Conservation (phyloP, 495 filamentous ascomycete species). For the Daldinia concentrica region DNA sequence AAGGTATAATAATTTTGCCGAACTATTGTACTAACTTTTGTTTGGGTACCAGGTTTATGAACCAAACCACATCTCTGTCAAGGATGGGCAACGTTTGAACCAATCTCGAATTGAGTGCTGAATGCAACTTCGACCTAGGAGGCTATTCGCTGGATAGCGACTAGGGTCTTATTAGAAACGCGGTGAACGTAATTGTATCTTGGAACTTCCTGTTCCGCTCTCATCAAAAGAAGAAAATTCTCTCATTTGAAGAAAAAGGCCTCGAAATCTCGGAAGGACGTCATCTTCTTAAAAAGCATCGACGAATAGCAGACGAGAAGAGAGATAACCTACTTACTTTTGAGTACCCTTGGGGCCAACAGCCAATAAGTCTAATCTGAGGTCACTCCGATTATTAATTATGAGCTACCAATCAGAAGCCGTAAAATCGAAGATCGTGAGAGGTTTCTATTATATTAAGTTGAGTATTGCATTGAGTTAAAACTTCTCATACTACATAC, state of each 20-base stretch:
- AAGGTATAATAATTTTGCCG: not conserved
- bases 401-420: constrained; percentile 13
- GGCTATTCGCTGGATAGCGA: not conserved
- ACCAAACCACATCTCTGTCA: constrained; percentile 11
- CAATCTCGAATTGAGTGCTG: too few relatives aligned
- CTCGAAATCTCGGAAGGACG: constrained; percentile 6
- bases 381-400: constrained; percentile 34
- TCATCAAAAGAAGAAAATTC: constrained; percentile 2
- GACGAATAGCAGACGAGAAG: constrained; percentile 20
- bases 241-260: constrained; percentile 16
- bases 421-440: not conserved
- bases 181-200: constrained; percentile 21
- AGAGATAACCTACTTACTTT: constrained; percentile 6
- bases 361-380: constrained; percentile 18
- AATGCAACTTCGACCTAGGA: constrained; percentile 7
- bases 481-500: too few relatives aligned
- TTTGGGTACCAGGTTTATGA: constrained; percentile 8
- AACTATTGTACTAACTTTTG: not conserved
- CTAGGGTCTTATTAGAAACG: constrained; percentile 13
- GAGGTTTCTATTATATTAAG: not conserved
- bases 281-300: constrained; percentile 10
- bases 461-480: too few relatives aligned
- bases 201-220: constrained; percentile 11
- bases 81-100: too few relatives aligned
- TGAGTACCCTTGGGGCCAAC: constrained; percentile 30